phyloP scores from a whole-genome alignment of 305 asterid genomes.

The Fraxinus floribunda region DNA sequence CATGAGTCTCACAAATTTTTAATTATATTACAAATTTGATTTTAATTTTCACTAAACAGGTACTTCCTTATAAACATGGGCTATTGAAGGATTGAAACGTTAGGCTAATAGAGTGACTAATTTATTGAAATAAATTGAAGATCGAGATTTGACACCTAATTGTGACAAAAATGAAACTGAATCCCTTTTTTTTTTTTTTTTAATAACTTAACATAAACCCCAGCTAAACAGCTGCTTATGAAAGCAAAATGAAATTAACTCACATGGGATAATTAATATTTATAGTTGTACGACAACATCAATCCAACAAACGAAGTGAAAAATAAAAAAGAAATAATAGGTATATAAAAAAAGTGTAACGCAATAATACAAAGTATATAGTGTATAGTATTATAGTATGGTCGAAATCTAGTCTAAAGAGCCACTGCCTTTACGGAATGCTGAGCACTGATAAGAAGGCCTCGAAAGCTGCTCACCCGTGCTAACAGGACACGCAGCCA shows the following conservation, averaged over 20 bases:
- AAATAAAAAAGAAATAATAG: not conserved
- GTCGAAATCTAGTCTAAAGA: not conserved
- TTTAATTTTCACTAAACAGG: no score
- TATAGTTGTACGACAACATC: not conserved
- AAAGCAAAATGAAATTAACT: not conserved
- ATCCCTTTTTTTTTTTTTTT: no score
- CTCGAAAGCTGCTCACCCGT: slow-evolving; percentile 61
- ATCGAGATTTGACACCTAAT: no score
- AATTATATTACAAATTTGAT: no score
- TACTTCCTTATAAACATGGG: no score
- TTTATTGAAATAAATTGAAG: no score
- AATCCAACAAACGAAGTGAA: not conserved
- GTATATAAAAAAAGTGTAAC: not conserved
- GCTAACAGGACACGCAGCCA: slow-evolving; percentile 62
- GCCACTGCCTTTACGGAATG: slow-evolving; percentile 11
- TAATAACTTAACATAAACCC: not conserved
- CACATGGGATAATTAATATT: not conserved
- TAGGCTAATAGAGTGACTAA: no score
- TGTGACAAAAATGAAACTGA: no score
- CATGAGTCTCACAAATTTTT: no score
- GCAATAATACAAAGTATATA: not conserved
- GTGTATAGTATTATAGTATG: not conserved
- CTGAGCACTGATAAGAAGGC: slow-evolving; percentile 67
- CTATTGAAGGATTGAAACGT: no score
- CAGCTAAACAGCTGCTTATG: not conserved